Evolutionary conservation across 768 basidiomycete species (phyloP), one percentile per base, ranked within the genome.

Genomic region (Pulveroboletus sp.): DNA sequence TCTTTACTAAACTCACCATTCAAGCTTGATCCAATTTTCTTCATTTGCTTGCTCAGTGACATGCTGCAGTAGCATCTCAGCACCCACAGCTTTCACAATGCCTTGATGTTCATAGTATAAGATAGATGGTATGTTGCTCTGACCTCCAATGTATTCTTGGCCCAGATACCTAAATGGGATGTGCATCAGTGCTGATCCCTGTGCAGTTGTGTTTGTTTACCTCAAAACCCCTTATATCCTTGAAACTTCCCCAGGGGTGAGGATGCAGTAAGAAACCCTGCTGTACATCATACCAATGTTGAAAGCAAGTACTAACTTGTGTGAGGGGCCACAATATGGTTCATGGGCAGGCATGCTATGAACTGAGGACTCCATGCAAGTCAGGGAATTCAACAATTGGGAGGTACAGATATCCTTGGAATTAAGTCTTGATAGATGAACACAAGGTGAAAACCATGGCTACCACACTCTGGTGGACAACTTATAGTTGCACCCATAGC

Each of bases 61-160:
- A 9, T 65, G 63, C 27, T 70, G 66, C 14, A 68, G 61, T 10
- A 56, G 24, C 0, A 76, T 69, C 49, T 77, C 76, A 1, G 75
- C 76, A 0, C 78, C 78, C 4, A 71, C 61, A 0, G 77, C 78
- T 36, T 58, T 67, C 4, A 72, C 62, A 0, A 35, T 31, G 3
- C 75, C 77, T n/a, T 65, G 51, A 8, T 53, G 46, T 49, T 77
- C 76, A 51, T 79, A 80, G 50, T 74, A 75, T 11, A 80, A 50
- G 32, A 77, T 63, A 0, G 76, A 74, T 0, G 76, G 78, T 37
- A 80, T 75, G 50, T 78, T 80, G 21, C 68, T 72, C 45, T 77
- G 72, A 5, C 74, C 72, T 4, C 73, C 73, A 15, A 70, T 62
- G 4, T 70, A 63, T n/a, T 75, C 72, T 50, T 76, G 76, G 1